Conservation (phyloP, 345 rosid genomes). For the Eucalyptus tenuipes region DNA sequence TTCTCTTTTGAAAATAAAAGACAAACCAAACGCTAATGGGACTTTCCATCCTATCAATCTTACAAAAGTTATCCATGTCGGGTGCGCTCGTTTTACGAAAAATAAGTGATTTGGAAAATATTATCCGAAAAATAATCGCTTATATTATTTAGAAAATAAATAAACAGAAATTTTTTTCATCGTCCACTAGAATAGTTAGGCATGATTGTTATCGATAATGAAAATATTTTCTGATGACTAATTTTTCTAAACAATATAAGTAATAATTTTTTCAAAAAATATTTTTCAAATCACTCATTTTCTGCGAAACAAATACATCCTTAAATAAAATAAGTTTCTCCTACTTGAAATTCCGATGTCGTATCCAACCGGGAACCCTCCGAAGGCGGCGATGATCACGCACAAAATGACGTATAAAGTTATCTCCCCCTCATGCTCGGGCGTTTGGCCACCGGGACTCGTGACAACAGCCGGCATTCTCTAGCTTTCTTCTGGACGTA, state of each 20-base stretch:
- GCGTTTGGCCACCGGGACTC: background rate
- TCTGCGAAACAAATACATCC: fast-evolving
- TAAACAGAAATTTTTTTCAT: no score
- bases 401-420: slow-evolving; percentile 20
- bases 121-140: fast-evolving
- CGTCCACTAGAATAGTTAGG: no score
- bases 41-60: background rate
- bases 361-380: slow-evolving; percentile 26
- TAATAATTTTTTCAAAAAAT: no score
- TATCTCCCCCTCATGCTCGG: slow-evolving; percentile 20
- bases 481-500: background rate
- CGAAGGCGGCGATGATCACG: slow-evolving; percentile 39
- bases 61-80: background rate
- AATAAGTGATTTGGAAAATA: no score
- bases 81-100: no score
- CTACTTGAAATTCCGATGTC: slow-evolving; percentile 45
- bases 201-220: no score
- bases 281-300: no score
- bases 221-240: no score
- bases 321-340: background rate
- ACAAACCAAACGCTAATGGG: no score
- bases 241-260: no score
- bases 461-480: slow-evolving; percentile 18
- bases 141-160: no score
- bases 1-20: background rate